Evolutionary conservation across 2,329 filamentous ascomycete genomes (phyloP).

Genomic region (Dichotomopilus funicola): DNA sequence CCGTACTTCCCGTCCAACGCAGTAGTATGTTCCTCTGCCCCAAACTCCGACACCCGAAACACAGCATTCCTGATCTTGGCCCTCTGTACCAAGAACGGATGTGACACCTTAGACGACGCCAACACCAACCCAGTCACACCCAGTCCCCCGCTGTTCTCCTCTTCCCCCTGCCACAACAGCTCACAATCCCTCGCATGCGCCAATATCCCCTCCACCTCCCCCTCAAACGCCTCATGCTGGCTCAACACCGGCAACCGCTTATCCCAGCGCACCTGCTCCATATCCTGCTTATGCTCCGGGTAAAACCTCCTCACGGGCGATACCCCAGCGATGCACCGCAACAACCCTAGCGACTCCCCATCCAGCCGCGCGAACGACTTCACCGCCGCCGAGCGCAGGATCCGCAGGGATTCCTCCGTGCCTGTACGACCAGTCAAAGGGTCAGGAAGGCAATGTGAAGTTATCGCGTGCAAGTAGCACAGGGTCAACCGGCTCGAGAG

Average conservation of each 20-base stretch:
- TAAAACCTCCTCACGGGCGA: constrained; percentile 41
- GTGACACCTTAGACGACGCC: not conserved
- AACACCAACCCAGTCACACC: not conserved
- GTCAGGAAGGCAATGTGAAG: constrained; percentile 46
- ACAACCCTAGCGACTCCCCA: constrained; percentile 29
- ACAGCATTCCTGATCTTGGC: constrained; percentile 37
- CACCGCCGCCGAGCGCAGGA: constrained; percentile 43
- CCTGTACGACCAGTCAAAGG: constrained; percentile 43
- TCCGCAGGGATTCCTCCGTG: constrained; percentile 45
- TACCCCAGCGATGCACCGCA: constrained; percentile 35
- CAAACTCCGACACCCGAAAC: constrained; percentile 25
- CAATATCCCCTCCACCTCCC: constrained; percentile 32
- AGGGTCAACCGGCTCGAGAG: constrained; percentile 47
- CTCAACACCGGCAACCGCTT: constrained; percentile 32
- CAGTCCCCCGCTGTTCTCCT: no score
- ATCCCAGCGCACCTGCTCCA: constrained; percentile 44
- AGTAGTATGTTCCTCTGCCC: constrained; percentile 20
- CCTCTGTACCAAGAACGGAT: constrained; percentile 13
- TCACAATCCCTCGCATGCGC: constrained; percentile 9
- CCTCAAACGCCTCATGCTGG: constrained; percentile 40
- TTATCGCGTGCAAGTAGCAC: constrained; percentile 48
- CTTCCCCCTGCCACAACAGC: not conserved
- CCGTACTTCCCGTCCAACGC: constrained; percentile 7
- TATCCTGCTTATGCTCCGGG: constrained; percentile 33
- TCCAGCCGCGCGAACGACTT: constrained; percentile 40